Conservation (phyloP, 352 stramenopile genomes). For the Elongisporangium anandrum region DNA sequence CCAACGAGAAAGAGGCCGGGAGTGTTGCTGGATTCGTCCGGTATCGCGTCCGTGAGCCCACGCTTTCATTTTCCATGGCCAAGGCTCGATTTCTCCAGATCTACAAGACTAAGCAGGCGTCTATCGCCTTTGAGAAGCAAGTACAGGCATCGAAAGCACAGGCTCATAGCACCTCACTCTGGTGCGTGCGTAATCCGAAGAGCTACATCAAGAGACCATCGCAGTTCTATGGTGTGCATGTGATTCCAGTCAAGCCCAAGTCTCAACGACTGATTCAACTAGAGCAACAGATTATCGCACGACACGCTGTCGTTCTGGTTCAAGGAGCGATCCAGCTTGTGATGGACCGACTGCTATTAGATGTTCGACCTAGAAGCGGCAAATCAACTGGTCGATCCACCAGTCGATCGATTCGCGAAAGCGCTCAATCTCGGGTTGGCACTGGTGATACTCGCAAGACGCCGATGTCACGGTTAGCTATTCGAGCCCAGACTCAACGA, state of each 20-base stretch:
- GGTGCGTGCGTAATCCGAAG: conserved; percentile 54
- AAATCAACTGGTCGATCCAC: conserved; percentile 5
- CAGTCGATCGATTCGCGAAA: background rate
- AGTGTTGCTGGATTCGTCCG: conserved; percentile 47
- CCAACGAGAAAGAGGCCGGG: conserved; percentile 47
- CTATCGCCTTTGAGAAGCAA: conserved; percentile 31
- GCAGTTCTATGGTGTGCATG: conserved; percentile 48
- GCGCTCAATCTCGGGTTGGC: conserved; percentile 3
- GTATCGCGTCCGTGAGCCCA: conserved; percentile 42
- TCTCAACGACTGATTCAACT: conserved; percentile 35
- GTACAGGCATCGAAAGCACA: conserved; percentile 36
- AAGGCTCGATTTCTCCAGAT: conserved; percentile 18
- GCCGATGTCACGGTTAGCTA: conserved; percentile 2
- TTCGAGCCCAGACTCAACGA: conserved; percentile 20
- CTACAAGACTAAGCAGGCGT: conserved; percentile 26
- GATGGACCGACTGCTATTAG: conserved; percentile 27
- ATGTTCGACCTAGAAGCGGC: background rate
- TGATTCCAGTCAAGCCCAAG: conserved; percentile 35
- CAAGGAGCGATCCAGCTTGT: conserved; percentile 27
- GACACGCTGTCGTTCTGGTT: conserved; percentile 23
- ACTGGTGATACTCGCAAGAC: conserved; percentile 7
- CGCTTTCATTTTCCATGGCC: conserved; percentile 21
- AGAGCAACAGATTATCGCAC: conserved; percentile 17
- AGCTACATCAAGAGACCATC: conserved; percentile 35
- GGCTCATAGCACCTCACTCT: conserved; percentile 41